phyloP scores from a whole-genome alignment of 148 eudicot species.

The Rhododendron ferrugineum region DNA sequence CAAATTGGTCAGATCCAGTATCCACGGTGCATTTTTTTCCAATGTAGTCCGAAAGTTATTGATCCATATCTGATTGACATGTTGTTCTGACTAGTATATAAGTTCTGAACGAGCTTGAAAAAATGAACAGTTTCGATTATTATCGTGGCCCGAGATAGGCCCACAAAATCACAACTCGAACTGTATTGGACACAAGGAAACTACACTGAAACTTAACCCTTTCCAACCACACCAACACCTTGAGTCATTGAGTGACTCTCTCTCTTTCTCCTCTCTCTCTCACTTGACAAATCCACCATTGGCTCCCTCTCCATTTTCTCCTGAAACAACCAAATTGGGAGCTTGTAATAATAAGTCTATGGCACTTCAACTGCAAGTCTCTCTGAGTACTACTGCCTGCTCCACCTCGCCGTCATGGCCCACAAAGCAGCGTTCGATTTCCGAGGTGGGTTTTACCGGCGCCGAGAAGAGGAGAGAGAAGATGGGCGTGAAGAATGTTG shows the following conservation, averaged over 20 bases:
- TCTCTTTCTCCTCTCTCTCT: background rate
- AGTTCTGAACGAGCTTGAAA: no score
- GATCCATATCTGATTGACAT: no score
- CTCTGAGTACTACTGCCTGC: background rate
- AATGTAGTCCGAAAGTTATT: no score
- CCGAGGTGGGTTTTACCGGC: background rate
- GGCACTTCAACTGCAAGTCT: slow-evolving; percentile 5
- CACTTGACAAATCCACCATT: background rate
- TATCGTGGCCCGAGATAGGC: no score
- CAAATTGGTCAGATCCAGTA: no score
- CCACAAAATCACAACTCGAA: no score
- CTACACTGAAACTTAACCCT: background rate
- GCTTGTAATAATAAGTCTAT: background rate
- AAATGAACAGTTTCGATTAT: no score
- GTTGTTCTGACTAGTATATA: no score
- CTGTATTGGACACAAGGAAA: no score
- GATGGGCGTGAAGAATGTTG: background rate
- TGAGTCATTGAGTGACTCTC: background rate
- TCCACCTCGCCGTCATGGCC: background rate
- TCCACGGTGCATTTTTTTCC: no score
- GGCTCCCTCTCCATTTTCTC: background rate
- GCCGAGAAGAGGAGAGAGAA: slow-evolving; percentile 11
- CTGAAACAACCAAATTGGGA: background rate
- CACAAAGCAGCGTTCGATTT: background rate
- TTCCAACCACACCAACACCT: background rate